Conservation (phyloP, 148 eudicot genomes). For the Rhododendron williamsianum region DNA sequence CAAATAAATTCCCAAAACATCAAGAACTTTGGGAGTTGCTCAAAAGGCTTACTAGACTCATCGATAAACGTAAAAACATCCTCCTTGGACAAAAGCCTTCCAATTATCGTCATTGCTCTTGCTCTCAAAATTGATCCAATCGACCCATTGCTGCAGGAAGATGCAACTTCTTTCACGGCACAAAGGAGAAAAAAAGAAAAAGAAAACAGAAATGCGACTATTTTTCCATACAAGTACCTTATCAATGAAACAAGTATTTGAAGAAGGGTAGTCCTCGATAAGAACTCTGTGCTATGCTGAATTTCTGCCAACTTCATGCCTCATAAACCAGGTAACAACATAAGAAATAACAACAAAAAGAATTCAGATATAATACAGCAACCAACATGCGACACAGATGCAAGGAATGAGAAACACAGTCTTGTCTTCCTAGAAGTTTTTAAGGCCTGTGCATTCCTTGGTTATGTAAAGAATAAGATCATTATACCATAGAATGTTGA, state of each 20-base stretch:
- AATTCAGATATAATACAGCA: background rate
- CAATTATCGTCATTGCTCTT: constrained; percentile 81
- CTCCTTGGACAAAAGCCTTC: constrained; percentile 81
- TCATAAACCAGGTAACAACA: background rate
- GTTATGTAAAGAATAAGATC: background rate
- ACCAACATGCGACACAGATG: background rate
- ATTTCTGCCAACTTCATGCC: constrained; percentile 68
- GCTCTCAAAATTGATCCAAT: constrained; percentile 67
- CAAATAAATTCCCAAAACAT: background rate
- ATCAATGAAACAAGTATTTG: constrained; percentile 62
- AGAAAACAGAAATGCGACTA: background rate
- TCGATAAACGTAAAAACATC: constrained; percentile 40
- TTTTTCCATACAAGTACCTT: constrained; percentile 40
- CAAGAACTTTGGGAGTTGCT: background rate
- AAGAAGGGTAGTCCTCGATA: constrained; percentile 65
- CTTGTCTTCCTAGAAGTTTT: background rate
- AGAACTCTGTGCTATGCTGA: constrained; percentile 63
- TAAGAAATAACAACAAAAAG: background rate
- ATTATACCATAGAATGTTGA: background rate
- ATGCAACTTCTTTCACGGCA: constrained; percentile 9
- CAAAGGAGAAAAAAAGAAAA: background rate
- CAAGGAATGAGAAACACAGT: background rate
- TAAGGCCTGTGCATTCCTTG: background rate
- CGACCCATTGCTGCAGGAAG: constrained; percentile 42
- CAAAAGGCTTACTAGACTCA: constrained; percentile 48